Percentiles rank a stretch among this genome's conserved stretches.
phyloP scores from a whole-genome alignment of 202 grass and related monocot genomes.

The Setaria italica region DNA sequence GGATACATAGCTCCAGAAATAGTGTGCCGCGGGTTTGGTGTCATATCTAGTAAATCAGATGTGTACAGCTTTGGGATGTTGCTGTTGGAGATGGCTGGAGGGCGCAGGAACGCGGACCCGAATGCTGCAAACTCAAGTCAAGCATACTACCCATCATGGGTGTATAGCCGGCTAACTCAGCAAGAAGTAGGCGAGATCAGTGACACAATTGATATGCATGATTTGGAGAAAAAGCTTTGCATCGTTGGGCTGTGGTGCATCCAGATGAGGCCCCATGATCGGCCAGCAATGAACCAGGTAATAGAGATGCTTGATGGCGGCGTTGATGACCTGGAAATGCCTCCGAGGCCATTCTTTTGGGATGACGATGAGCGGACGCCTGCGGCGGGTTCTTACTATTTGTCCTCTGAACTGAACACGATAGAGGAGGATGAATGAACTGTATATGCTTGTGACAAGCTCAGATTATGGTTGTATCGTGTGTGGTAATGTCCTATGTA shows the following conservation, averaged over 20 bases:
- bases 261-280: constrained; percentile 48
- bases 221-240: constrained; percentile 52
- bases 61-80: constrained; percentile 57
- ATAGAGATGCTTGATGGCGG: constrained; percentile 54
- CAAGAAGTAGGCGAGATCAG: not conserved
- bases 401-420: not conserved
- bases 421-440: constrained; percentile 25
- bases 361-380: not conserved
- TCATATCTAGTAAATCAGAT: constrained; percentile 48
- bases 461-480: too few species aligned
- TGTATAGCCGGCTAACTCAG: constrained; percentile 27
- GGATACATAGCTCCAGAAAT: constrained; percentile 52
- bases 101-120: constrained; percentile 33
- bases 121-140: not conserved
- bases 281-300: constrained; percentile 52
- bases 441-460: too few species aligned
- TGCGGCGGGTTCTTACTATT: not conserved
- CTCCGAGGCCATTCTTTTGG: constrained; percentile 45
- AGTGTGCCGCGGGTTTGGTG: constrained; percentile 50
- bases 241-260: constrained; percentile 53
- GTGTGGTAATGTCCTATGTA: too few species aligned
- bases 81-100: not conserved
- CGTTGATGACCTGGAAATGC: not conserved
- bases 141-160: constrained; percentile 45
- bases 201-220: constrained; percentile 26